phyloP scores from a whole-genome alignment of 2,329 filamentous ascomycete genomes.

The Pyrenochaeta sp. region DNA sequence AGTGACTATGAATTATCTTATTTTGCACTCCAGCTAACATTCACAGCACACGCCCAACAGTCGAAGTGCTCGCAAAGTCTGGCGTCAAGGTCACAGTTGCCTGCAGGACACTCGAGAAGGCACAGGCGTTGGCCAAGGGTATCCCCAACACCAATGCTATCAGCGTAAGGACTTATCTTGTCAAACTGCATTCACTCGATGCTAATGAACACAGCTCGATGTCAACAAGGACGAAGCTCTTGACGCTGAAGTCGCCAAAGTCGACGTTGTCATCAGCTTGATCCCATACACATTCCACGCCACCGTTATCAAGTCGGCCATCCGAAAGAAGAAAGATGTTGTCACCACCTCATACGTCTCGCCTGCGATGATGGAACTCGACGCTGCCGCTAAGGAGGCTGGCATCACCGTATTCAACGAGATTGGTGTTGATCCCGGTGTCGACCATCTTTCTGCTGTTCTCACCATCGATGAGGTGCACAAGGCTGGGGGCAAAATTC shows the following conservation, averaged over 20 bases:
- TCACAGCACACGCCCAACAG: constrained; percentile 60
- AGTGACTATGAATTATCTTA: constrained; percentile 4
- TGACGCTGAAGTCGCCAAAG: constrained; percentile 79
- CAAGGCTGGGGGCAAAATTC: constrained; percentile 82
- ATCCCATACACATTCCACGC: constrained; percentile 78
- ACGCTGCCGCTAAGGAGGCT: constrained; percentile 82
- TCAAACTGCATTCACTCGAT: background rate
- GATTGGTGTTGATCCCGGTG: constrained; percentile 67
- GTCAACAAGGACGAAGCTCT: constrained; percentile 79
- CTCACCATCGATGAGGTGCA: constrained; percentile 91
- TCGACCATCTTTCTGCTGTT: constrained; percentile 81
- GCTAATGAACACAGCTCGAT: constrained; percentile 68
- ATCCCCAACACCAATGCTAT: constrained; percentile 78
- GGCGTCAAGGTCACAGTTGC: constrained; percentile 69
- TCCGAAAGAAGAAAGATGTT: constrained; percentile 92
- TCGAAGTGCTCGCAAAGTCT: constrained; percentile 64
- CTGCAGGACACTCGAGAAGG: constrained; percentile 80
- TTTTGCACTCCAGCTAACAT: constrained; percentile 13
- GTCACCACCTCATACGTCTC: constrained; percentile 95
- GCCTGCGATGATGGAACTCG: constrained; percentile 88
- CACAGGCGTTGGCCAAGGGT: constrained; percentile 74
- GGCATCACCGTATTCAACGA: constrained; percentile 99
- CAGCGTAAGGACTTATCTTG: constrained; percentile 36
- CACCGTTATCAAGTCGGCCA: constrained; percentile 89
- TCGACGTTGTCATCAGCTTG: constrained; percentile 74